These are phyloP conservation scores for Penicillium carneum DNA, from an alignment of 2,329 filamentous ascomycete species.

Conservation along the genomic window DNA sequence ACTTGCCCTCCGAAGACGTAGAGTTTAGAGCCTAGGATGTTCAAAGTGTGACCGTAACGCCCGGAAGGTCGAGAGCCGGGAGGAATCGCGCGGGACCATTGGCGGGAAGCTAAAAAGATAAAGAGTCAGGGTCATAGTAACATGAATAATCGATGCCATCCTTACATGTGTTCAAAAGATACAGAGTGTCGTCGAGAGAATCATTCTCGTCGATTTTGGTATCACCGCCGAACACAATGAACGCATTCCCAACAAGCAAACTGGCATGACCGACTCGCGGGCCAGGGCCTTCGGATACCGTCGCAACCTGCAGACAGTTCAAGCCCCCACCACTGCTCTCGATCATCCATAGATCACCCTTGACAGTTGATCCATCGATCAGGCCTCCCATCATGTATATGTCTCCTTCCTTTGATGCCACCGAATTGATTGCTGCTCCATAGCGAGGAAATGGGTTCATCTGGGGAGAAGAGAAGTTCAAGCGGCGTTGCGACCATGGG, in stretches of 20 bases:
- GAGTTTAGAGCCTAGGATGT: slow-evolving; percentile 95
- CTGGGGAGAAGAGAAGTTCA: slow-evolving; percentile 83
- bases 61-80: slow-evolving; percentile 84
- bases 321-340: slow-evolving; percentile 83
- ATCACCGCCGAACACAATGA: slow-evolving; percentile 98
- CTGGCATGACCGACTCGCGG: slow-evolving; percentile 93
- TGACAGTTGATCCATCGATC: slow-evolving; percentile 92
- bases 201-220: slow-evolving; percentile 96
- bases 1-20: slow-evolving; percentile 98
- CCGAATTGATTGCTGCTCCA: slow-evolving; percentile 91
- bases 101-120: slow-evolving; percentile 76
- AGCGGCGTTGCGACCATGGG: slow-evolving; percentile 89
- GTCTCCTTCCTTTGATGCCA: slow-evolving; percentile 93
- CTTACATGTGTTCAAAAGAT: slow-evolving; percentile 96
- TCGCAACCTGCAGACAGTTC: slow-evolving; percentile 88
- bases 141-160: slow-evolving; percentile 30
- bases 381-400: slow-evolving; percentile 97
- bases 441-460: slow-evolving; percentile 93
- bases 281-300: slow-evolving; percentile 90
- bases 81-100: slow-evolving; percentile 94
- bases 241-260: slow-evolving; percentile 94
- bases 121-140: slow-evolving; percentile 41
- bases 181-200: slow-evolving; percentile 90
- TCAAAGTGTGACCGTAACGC: slow-evolving; percentile 93
- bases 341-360: slow-evolving; percentile 97